phyloP scores from a whole-genome alignment of 2,329 filamentous ascomycete species.

The Penicillium rolfsii region DNA sequence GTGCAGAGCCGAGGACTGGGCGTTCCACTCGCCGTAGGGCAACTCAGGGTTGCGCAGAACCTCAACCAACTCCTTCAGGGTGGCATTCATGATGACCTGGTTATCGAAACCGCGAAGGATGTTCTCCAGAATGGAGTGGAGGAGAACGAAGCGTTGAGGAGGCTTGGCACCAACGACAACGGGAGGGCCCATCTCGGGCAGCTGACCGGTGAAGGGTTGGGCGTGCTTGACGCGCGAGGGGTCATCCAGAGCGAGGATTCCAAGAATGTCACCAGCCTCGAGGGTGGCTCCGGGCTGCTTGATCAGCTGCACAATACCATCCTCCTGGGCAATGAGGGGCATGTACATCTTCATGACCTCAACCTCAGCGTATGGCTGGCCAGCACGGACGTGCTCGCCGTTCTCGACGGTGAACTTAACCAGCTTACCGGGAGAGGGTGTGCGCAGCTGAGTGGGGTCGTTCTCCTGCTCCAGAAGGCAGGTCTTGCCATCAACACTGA shows the following conservation, averaged over 20 bases:
- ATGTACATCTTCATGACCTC: slow-evolving; percentile 99
- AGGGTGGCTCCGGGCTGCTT: slow-evolving; percentile 98
- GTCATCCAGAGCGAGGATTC: slow-evolving; percentile 92
- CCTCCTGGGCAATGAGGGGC: slow-evolving; percentile 92
- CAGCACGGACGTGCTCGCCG: slow-evolving; percentile 87
- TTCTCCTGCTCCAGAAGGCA: slow-evolving; percentile 98
- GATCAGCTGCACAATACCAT: slow-evolving; percentile 95
- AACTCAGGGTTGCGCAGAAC: slow-evolving; percentile 88
- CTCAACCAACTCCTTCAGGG: slow-evolving; percentile 84
- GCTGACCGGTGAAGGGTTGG: slow-evolving; percentile 86
- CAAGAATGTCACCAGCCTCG: slow-evolving; percentile 97
- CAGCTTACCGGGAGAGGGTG: slow-evolving; percentile 93
- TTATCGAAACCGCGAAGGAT: slow-evolving; percentile 96
- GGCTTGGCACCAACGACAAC: slow-evolving; percentile 90
- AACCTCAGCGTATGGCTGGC: slow-evolving; percentile 92
- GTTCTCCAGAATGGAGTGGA: slow-evolving; percentile 78
- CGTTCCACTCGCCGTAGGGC: slow-evolving; percentile 94
- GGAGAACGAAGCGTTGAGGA: slow-evolving; percentile 78
- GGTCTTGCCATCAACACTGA: slow-evolving; percentile 97
- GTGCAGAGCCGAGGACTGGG: slow-evolving; percentile 94
- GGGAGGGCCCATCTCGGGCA: slow-evolving; percentile 83
- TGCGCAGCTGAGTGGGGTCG: slow-evolving; percentile 93
- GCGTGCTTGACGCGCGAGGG: slow-evolving; percentile 96
- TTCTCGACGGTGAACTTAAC: slow-evolving; percentile 98
- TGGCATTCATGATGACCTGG: slow-evolving; percentile 89